Conservation (phyloP, 139 green algal genomes). For the Ostreobium quekettii region DNA sequence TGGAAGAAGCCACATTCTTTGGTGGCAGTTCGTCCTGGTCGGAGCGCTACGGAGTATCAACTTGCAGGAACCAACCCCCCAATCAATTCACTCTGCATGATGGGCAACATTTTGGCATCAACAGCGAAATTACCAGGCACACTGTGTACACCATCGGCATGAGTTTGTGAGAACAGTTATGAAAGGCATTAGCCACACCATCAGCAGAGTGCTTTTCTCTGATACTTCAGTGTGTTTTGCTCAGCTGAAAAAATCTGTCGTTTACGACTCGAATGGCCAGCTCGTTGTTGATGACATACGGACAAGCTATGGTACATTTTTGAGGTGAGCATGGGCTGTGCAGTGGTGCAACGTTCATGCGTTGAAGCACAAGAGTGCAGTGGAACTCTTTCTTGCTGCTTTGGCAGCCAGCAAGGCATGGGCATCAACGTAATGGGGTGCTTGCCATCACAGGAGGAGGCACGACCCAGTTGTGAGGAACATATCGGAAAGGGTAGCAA, state of each 20-base stretch:
- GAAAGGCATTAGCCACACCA: not conserved
- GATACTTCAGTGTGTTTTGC: not conserved
- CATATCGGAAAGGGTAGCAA: not conserved
- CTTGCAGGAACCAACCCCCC: no score
- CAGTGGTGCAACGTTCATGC: no score
- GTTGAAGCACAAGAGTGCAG: no score
- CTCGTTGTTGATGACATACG: not conserved
- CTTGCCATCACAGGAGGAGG: not conserved
- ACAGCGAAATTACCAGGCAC: no score
- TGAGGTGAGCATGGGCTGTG: no score
- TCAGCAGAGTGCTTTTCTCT: not conserved
- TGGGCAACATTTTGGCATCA: no score
- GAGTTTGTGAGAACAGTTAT: not conserved
- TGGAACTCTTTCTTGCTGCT: no score
- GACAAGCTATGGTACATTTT: not conserved
- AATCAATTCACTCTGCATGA: not conserved
- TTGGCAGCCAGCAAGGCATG: no score
- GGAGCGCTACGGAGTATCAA: no score
- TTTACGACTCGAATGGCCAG: not conserved
- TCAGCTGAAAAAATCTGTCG: constrained; percentile 2
- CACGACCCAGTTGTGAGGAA: not conserved
- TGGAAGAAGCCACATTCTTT: not conserved
- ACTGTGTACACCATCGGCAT: no score
- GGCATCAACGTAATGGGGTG: no score
- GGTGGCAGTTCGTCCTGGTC: not conserved